phyloP scores from a whole-genome alignment of 441 rosid species.

The Gossypium lobatum region DNA sequence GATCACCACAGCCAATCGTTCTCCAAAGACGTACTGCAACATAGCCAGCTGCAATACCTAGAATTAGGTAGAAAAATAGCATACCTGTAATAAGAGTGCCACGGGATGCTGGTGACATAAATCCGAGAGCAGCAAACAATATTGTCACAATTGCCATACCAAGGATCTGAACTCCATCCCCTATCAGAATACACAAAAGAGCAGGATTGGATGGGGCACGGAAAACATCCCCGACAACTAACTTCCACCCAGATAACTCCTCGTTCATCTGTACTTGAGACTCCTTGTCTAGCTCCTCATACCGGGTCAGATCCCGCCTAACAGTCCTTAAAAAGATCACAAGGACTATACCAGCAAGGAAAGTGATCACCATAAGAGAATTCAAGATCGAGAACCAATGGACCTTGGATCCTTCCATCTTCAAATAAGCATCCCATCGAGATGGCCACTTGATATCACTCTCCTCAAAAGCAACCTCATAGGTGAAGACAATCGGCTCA shows the following conservation, averaged over 20 bases:
- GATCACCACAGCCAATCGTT: slow-evolving; percentile 50
- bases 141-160: slow-evolving; percentile 60
- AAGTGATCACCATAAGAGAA: slow-evolving; percentile 56
- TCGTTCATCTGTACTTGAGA: slow-evolving; percentile 64
- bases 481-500: slow-evolving; percentile 51
- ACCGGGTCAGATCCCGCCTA: slow-evolving; percentile 52
- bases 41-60: slow-evolving; percentile 56
- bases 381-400: slow-evolving; percentile 64
- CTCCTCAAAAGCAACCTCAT: slow-evolving; percentile 57
- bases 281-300: slow-evolving; percentile 57
- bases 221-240: slow-evolving; percentile 60
- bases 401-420: slow-evolving; percentile 73
- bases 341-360: slow-evolving; percentile 59
- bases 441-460: slow-evolving; percentile 72
- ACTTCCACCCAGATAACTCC: slow-evolving; percentile 70
- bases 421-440: slow-evolving; percentile 76
- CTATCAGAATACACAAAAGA: slow-evolving; percentile 53
- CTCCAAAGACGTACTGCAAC: slow-evolving; percentile 68
- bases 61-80: slow-evolving; percentile 56
- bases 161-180: slow-evolving; percentile 64
- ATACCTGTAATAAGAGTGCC: slow-evolving; percentile 57
- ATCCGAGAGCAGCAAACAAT: slow-evolving; percentile 58
- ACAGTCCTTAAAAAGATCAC: slow-evolving; percentile 63
- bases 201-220: slow-evolving; percentile 49
- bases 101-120: slow-evolving; percentile 61